Evolutionary conservation across 139 green algal genomes (phyloP), one percentile per base, ranked within the genome.

Genomic region (Ettlia oleoabundans): DNA sequence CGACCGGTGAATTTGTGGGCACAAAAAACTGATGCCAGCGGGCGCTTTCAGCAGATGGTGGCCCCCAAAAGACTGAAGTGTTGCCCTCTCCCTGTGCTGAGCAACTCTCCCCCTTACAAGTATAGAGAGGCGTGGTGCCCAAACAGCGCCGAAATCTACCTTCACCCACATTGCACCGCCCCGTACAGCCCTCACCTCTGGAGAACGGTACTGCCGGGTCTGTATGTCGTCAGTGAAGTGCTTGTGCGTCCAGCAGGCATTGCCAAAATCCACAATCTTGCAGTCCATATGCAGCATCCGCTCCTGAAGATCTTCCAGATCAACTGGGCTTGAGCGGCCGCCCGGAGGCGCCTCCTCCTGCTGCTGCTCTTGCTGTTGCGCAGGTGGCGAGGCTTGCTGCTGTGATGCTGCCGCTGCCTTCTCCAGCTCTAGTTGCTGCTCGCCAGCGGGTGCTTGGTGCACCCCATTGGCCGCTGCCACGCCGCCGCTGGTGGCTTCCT

Each of bases 141-240:
- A n/a, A n/a, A n/a, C n/a, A n/a, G n/a, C n/a, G n/a, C n/a, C n/a
- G n/a, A n/a, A n/a, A n/a, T n/a, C n/a, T n/a, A n/a, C n/a, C n/a
- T n/a, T n/a, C n/a, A 58, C 47, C 13, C 47, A 10, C 47, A 58
- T 65, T 15, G 18, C 42, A 41, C 22, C 32, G 24, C n/a, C n/a
- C 21, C 72, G 5, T 6, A 24, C 75, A 58, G n/a, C 13, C 3
- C 81, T 6, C 40, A 93, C 92, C 90, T 97, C 93, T 33, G 93
- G 95, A 21, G 85, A 97, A 66, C 97, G 90, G 84, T 99, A 99
- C 89, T 98, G 95, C 66, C 97, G 84, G 9, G 97, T 99, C 91
- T 99, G 97, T 40, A 99, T 97, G 88, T 99, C 97, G n/a, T 91
- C 86, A 4, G 97, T 99, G 92, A 99, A 99, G 79, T 99, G 95